phyloP scores from a whole-genome alignment of 2,329 filamentous ascomycete species.

The Pseudogymnoascus sp. region DNA sequence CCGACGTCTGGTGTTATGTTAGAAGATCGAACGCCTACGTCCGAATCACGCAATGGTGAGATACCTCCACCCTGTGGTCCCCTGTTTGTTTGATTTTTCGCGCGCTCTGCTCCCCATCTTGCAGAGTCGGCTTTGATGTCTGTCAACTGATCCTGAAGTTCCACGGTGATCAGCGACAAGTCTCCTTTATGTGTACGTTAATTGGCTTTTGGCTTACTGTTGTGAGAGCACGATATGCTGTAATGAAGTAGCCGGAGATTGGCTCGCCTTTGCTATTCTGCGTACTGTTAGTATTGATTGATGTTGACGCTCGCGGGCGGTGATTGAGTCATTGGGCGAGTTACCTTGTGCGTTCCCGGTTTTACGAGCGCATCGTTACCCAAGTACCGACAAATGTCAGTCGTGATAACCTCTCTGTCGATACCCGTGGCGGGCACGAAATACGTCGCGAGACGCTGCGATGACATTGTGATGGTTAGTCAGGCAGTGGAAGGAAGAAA shows the following conservation, averaged over 20 bases:
- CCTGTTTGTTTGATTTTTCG: constrained; percentile 23
- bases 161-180: constrained; percentile 17
- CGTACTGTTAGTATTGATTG: not conserved
- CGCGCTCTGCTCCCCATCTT: constrained; percentile 37
- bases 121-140: constrained; percentile 46
- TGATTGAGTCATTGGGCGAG: not conserved
- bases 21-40: constrained; percentile 28
- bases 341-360: constrained; percentile 64
- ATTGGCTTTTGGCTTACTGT: constrained; percentile 48
- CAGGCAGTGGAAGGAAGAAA: not conserved
- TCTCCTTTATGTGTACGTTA: not conserved
- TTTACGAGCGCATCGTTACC: constrained; percentile 75
- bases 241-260: constrained; percentile 61
- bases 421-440: constrained; percentile 75
- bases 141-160: constrained; percentile 44
- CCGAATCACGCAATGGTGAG: constrained; percentile 24
- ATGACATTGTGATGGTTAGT: not conserved
- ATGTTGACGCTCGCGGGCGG: not conserved
- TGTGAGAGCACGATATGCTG: constrained; percentile 70
- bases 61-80: constrained; percentile 29
- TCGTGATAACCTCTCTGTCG: constrained; percentile 75
- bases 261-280: not conserved
- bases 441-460: constrained; percentile 36
- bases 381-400: constrained; percentile 76
- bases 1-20: constrained; percentile 29